Conservation (phyloP, 2,329 filamentous ascomycete species). For the Plectosphaerella plurivora region DNA sequence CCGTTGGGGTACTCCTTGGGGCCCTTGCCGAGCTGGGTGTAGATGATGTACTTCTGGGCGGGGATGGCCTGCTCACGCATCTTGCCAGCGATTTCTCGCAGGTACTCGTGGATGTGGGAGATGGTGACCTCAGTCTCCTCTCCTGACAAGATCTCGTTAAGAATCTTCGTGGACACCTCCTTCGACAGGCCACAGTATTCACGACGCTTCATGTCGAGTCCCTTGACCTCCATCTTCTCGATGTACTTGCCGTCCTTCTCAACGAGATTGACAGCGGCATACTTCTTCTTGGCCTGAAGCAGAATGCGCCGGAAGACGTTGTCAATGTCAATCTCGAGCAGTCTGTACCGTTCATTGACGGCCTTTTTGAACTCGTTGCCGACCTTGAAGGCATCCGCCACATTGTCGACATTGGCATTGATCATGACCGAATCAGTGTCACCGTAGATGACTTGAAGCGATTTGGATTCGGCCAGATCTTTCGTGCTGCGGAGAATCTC, state of each 20-base stretch:
- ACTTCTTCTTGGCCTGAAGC: constrained; percentile 98
- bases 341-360: constrained; percentile 88
- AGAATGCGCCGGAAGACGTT: constrained; percentile 92
- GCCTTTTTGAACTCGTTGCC: constrained; percentile 92
- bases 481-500: constrained; percentile 97
- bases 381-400: constrained; percentile 84
- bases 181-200: constrained; percentile 96
- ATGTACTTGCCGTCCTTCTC: constrained; percentile 85
- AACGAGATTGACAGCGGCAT: constrained; percentile 91
- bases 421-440: constrained; percentile 99
- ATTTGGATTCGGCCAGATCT: constrained; percentile 85
- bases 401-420: constrained; percentile 94
- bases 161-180: constrained; percentile 81
- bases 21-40: constrained; percentile 92
- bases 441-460: constrained; percentile 94
- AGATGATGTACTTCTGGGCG: constrained; percentile 89
- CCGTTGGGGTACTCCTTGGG: constrained; percentile 93
- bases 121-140: constrained; percentile 87
- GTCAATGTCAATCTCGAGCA: constrained; percentile 97
- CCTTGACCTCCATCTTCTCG: constrained; percentile 96
- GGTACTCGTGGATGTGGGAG: constrained; percentile 86
- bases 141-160: constrained; percentile 93
- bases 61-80: constrained; percentile 80
- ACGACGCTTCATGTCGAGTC: constrained; percentile 94
- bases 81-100: constrained; percentile 75